Percentiles rank a stretch among this genome's conserved stretches.
Conservation (phyloP, 352 stramenopile species). For the Pythium graminicola region DNA sequence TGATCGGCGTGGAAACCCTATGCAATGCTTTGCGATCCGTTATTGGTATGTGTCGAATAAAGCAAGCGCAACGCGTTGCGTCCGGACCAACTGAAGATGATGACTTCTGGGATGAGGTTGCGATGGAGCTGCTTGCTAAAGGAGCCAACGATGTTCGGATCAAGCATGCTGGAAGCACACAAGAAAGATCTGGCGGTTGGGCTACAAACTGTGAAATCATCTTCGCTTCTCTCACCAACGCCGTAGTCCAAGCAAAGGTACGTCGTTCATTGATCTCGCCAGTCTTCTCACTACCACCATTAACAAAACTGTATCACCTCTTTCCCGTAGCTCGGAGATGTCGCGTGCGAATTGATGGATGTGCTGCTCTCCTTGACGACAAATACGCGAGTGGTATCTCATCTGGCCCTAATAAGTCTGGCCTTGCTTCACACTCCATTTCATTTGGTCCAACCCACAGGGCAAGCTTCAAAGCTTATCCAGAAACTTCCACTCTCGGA, state of each 20-base stretch:
- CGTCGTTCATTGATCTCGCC: not conserved
- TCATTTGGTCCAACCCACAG: constrained; percentile 13
- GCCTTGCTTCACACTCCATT: constrained; percentile 58
- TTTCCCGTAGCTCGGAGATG: constrained; percentile 34
- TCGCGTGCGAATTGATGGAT: constrained; percentile 40
- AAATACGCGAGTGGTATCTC: constrained; percentile 34
- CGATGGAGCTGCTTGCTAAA: constrained; percentile 19
- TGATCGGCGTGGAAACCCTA: constrained; percentile 3
- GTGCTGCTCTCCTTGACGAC: constrained; percentile 32
- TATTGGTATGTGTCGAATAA: constrained; percentile 11
- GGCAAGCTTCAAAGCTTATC: constrained; percentile 3
- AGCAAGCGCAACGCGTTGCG: not conserved
- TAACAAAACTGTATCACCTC: not conserved
- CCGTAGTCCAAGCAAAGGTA: constrained; percentile 9
- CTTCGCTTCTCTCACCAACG: constrained; percentile 2
- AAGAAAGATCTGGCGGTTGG: constrained; percentile 1
- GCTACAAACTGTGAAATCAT: constrained; percentile 9
- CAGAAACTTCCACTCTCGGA: constrained; percentile 5
- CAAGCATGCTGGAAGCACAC: not conserved
- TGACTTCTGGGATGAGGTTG: constrained; percentile 12
- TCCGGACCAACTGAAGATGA: not conserved
- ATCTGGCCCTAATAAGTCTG: constrained; percentile 48
- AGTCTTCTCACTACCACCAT: not conserved
- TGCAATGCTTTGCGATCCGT: constrained; percentile 19
- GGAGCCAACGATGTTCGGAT: constrained; percentile 10